Evolutionary conservation across 495 filamentous ascomycete genomes (phyloP), one percentile per base, ranked within the genome.

Genomic region (Hypomontagnella monticulosa): DNA sequence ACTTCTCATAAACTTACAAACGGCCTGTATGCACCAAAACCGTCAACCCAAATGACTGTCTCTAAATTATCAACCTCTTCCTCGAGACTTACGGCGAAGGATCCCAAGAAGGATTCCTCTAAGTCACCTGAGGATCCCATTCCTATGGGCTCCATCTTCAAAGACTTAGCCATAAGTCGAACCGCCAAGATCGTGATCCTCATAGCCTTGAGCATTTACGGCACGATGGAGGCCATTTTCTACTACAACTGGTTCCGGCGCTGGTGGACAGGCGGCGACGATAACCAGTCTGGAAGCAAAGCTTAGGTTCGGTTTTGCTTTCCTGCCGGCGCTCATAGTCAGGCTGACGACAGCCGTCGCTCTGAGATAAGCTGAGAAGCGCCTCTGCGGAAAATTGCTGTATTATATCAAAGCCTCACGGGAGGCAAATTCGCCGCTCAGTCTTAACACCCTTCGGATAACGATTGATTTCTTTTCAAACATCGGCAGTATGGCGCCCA

Each of bases 221-320:
- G 70, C 40, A 74, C 70, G 2, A 68, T 71, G 42, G 72, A 74
- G 47, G 53, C 70, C 15, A 52, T 67, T 12, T 72, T 74, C 34
- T 74, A 63, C 57, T 52, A 61, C 20, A 65, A 63, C 27, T 66
- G 53, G 48, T 55, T 74, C 34, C 58, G 61, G 67, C 53, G 50
- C 30, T 63, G 66, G 59, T 63, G 56, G 18, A 40, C 44, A 40
- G 46, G 48, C 14, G n/a, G 30, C 27, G 43, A 61, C 16, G 46
- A 57, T 4, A 54, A 60, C 11, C 57, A 58, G 36, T 34, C 50
- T 3, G 43, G 56, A 43, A 63, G 40, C 33, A 44, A 55, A 20
- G 36, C 54, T 9, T 63, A 32, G 63, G 52, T 19, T 41, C 4
- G 16, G 34, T 8, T 52, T 41, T 41, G 18, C 52, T 41, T 55